A percentile compares a stretch with the other conserved stretches of the same genome.
Evolutionary conservation across 2,329 filamentous ascomycete species (phyloP).

Genomic region (Ophiocordyceps australis): DNA sequence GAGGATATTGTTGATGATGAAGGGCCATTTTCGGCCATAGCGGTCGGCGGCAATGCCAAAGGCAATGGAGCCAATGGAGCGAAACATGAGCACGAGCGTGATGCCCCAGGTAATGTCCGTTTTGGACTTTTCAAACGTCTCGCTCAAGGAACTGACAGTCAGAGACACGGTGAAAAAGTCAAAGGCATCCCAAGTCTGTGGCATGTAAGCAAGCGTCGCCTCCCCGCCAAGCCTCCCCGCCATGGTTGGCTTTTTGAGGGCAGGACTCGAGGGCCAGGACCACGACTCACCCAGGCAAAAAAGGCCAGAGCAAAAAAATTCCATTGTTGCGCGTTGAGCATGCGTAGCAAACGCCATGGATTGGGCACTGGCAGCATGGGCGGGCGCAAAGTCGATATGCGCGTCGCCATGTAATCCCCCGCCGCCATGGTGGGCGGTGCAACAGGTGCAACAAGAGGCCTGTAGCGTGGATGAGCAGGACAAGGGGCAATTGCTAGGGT

Average conservation of each 20-base stretch:
- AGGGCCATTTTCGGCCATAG: conserved; percentile 50
- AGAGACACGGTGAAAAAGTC: conserved; percentile 50
- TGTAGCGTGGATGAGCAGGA: too few species aligned
- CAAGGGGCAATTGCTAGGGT: too few species aligned
- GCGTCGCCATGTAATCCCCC: conserved; percentile 27
- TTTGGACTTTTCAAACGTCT: conserved; percentile 31
- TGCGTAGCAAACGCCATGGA: conserved; percentile 27
- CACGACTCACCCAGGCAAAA: conserved; percentile 29
- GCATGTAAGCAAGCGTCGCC: background rate
- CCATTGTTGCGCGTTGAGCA: conserved; percentile 32
- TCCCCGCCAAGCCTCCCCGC: background rate
- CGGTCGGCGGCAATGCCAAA: conserved; percentile 37
- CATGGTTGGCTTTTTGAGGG: background rate
- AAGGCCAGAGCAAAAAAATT: conserved; percentile 36
- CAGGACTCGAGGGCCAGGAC: too few species aligned
- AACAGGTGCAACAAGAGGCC: too few species aligned
- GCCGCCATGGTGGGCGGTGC: too few species aligned
- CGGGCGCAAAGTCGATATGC: conserved; percentile 36
- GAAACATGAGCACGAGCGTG: conserved; percentile 43
- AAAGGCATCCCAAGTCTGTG: conserved; percentile 43
- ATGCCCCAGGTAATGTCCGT: conserved; percentile 47
- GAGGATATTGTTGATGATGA: conserved; percentile 57
- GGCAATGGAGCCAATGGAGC: conserved; percentile 32
- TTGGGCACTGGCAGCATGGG: conserved; percentile 35
- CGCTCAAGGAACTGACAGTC: conserved; percentile 32